Percentiles rank a stretch among this genome's conserved stretches.
These are phyloP conservation scores for Flammula alnicola DNA, from an alignment of 1,284 basidiomycete species.

Conservation along the genomic window DNA sequence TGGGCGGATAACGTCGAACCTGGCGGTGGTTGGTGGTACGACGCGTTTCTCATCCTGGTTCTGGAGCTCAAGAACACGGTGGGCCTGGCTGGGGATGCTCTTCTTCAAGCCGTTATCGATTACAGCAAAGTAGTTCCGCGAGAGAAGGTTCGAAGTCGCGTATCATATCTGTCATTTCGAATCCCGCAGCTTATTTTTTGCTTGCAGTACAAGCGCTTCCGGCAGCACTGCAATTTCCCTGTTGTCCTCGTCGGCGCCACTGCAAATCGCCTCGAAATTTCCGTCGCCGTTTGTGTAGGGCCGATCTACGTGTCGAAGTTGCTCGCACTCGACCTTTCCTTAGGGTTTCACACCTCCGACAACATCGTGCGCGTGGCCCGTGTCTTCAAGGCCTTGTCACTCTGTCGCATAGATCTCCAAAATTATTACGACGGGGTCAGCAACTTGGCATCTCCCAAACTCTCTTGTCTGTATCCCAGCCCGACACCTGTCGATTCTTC, in stretches of 20 bases:
- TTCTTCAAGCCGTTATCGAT: conserved; percentile 16
- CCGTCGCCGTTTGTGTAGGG: conserved; percentile 19
- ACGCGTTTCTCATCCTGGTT: conserved; percentile 8
- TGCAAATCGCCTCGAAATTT: conserved; percentile 20
- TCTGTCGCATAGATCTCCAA: conserved; percentile 14
- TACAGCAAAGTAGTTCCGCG: conserved; percentile 21
- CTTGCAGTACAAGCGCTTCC: conserved; percentile 21
- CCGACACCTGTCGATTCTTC: conserved; percentile 14
- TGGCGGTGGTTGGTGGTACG: conserved; percentile 11
- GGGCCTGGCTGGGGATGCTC: conserved; percentile 20
- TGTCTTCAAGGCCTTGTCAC: conserved; percentile 19
- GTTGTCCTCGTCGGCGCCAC: conserved; percentile 21
- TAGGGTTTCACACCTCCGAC: conserved; percentile 21
- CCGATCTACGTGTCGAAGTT: conserved; percentile 19
- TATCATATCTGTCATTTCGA: conserved; percentile 4
- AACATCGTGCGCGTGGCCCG: conserved; percentile 23
- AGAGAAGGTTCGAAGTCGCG: conserved; percentile 11
- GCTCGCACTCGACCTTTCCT: conserved; percentile 20
- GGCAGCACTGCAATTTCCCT: conserved; percentile 23
- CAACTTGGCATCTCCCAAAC: background rate
- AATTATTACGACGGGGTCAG: conserved; percentile 16
- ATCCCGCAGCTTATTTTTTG: conserved; percentile 8
- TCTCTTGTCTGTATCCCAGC: conserved; percentile 21
- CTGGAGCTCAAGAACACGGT: conserved; percentile 21
- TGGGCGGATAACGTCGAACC: conserved; percentile 13